A percentile compares a stretch with the other conserved stretches of the same genome.
phyloP scores from a whole-genome alignment of 257 asterid genomes.

The Lithospermum erythrorhizon region DNA sequence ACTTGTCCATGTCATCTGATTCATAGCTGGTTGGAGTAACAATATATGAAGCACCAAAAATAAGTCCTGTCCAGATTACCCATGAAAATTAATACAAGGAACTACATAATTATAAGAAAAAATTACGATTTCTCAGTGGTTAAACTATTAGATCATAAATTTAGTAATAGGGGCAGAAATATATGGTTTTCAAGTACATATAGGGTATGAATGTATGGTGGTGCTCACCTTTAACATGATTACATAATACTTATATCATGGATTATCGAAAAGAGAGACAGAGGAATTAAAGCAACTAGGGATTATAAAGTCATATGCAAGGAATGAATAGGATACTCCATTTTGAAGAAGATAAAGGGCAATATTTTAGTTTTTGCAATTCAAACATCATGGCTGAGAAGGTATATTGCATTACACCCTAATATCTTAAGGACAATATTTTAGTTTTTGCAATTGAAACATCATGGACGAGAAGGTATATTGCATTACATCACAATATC shows the following conservation, averaged over 20 bases:
- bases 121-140: constrained; percentile 1
- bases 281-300: background rate
- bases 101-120: background rate
- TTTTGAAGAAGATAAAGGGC: background rate
- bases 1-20: constrained; percentile 39
- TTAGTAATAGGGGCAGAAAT: constrained; percentile 5
- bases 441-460: background rate
- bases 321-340: background rate
- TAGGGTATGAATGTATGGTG: no score
- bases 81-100: background rate
- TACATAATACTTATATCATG: no score
- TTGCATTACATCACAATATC: no score
- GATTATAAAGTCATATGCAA: background rate
- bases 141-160: constrained; percentile 8
- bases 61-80: constrained; percentile 37
- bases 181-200: background rate
- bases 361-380: background rate
- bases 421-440: background rate
- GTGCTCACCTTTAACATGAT: no score
- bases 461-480: no score
- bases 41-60: constrained; percentile 54
- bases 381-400: no score
- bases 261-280: background rate
- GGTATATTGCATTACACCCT: no score
- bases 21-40: constrained; percentile 50